Conservation (phyloP, 495 filamentous ascomycete genomes). For the Evansstolkia leycettana region DNA sequence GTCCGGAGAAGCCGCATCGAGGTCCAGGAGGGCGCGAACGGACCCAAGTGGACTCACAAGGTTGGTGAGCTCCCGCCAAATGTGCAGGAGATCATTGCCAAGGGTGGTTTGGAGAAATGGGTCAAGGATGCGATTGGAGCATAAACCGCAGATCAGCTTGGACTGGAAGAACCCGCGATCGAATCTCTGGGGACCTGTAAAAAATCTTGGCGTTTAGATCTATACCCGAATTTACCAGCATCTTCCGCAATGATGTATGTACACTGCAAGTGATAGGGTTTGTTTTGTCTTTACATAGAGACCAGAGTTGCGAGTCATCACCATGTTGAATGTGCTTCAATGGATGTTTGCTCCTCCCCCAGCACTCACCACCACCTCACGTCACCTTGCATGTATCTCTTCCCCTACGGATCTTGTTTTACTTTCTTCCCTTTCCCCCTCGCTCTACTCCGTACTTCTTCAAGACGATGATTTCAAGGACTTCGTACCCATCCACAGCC, state of each 20-base stretch:
- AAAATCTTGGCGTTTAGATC: conserved; percentile 1
- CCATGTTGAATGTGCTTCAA: too few relatives aligned
- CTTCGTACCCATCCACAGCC: too few relatives aligned
- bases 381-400: too few relatives aligned
- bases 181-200: background rate
- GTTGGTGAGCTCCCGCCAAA: conserved; percentile 80
- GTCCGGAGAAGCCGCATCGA: conserved; percentile 56
- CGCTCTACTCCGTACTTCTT: too few relatives aligned
- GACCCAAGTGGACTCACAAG: conserved; percentile 59
- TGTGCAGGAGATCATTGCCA: conserved; percentile 84
- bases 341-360: too few relatives aligned
- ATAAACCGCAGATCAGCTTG: background rate
- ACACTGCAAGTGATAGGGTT: too few relatives aligned
- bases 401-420: too few relatives aligned
- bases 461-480: too few relatives aligned
- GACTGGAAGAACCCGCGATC: background rate
- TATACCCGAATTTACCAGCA: conserved; percentile 6
- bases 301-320: too few relatives aligned
- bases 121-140: conserved; percentile 47
- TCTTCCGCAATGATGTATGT: background rate
- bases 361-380: too few relatives aligned
- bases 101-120: conserved; percentile 67
- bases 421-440: too few relatives aligned
- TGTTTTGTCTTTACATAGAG: too few relatives aligned
- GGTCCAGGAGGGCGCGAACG: conserved; percentile 55